These are phyloP conservation scores for Saururus chinensis DNA, from an alignment of 164 flowering plant genomes.

Conservation along the genomic window DNA sequence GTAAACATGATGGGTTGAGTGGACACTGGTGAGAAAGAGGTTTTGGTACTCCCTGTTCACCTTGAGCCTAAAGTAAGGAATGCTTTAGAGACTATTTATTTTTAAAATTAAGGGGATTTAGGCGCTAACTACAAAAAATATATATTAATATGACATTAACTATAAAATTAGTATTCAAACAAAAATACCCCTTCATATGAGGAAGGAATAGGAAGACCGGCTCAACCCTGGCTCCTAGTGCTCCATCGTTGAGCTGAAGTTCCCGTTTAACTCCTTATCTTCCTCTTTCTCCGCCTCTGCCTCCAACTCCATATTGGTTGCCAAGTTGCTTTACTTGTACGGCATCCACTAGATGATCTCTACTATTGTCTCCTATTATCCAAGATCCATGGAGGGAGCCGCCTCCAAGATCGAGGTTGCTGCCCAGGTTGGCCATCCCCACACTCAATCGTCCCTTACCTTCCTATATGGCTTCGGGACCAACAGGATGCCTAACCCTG, in stretches of 20 bases:
- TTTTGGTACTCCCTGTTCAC: too few species aligned
- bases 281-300: slow-evolving; percentile 1
- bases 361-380: slow-evolving; percentile 41
- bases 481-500: slow-evolving; percentile 39
- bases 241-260: slow-evolving; percentile 54
- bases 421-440: slow-evolving; percentile 42
- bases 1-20: too few species aligned
- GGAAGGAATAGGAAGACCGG: too few species aligned
- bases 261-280: slow-evolving; percentile 1
- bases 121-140: too few species aligned
- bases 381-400: slow-evolving; percentile 50
- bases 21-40: too few species aligned
- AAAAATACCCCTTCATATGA: too few species aligned
- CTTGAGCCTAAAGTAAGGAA: too few species aligned
- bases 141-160: too few species aligned
- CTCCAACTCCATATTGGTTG: slow-evolving; percentile 1
- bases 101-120: too few species aligned
- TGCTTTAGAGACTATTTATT: too few species aligned
- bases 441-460: slow-evolving; percentile 71
- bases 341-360: slow-evolving; percentile 42
- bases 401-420: slow-evolving; percentile 50
- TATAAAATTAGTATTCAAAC: too few species aligned
- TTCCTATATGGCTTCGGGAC: slow-evolving; percentile 64
- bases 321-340: slow-evolving; percentile 35
- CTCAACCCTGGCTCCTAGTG: slow-evolving; percentile 97